Conservation (phyloP, 169 alveolate species). For the Babesia caballi region DNA sequence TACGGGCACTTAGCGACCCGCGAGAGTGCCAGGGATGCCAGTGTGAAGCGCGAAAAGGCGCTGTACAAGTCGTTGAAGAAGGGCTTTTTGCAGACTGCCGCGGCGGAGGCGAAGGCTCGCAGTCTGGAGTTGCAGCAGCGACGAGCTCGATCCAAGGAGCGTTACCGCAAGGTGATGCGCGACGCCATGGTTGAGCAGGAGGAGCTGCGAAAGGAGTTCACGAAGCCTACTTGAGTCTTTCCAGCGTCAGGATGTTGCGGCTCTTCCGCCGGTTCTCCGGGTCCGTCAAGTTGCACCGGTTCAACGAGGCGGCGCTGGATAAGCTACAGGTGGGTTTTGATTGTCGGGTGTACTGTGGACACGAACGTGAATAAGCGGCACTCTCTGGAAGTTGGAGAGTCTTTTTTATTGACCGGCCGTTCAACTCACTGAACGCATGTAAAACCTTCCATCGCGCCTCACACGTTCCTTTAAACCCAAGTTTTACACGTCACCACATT, state of each 20-base stretch:
- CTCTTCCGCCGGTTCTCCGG: conserved; percentile 15
- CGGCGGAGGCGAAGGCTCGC: conserved; percentile 32
- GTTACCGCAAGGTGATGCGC: conserved; percentile 47
- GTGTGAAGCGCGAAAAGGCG: conserved; percentile 29
- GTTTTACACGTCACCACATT: not conserved
- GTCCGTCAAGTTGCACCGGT: conserved; percentile 22
- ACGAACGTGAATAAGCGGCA: too few species aligned
- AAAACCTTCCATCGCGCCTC: not conserved
- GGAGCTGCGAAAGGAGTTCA: conserved; percentile 40
- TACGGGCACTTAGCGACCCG: not conserved
- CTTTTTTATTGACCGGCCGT: too few species aligned
- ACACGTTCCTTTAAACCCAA: not conserved
- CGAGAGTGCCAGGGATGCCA: not conserved
- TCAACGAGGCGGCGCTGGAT: conserved; percentile 53
- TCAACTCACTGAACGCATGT: too few species aligned
- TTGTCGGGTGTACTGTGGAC: too few species aligned
- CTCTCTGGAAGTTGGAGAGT: too few species aligned
- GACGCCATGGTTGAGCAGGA: conserved; percentile 64
- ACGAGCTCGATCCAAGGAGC: conserved; percentile 20
- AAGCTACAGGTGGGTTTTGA: conserved; percentile 40
- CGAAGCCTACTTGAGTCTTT: conserved; percentile 10
- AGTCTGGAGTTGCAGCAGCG: conserved; percentile 28
- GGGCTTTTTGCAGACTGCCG: conserved; percentile 14
- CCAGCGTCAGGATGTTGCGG: not conserved
- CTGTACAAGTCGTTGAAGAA: conserved; percentile 47